These are phyloP conservation scores for Cercophora samala DNA, from an alignment of 495 filamentous ascomycete genomes.

Conservation along the genomic window DNA sequence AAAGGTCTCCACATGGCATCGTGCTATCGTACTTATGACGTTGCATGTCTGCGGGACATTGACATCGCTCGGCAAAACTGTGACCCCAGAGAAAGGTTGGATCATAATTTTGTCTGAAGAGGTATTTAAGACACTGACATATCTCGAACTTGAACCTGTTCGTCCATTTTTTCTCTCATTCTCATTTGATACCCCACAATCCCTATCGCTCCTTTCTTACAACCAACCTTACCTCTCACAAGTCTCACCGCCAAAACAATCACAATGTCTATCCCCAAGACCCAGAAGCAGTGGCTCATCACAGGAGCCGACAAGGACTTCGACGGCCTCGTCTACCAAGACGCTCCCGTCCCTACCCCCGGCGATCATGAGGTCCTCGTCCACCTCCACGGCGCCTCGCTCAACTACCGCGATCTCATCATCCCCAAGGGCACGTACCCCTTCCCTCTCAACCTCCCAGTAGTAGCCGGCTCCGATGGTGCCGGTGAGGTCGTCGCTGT, in stretches of 20 bases:
- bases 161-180: neutral
- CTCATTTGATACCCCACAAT: neutral
- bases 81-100: neutral
- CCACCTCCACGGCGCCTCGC: conserved; percentile 67
- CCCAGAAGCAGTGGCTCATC: conserved; percentile 65
- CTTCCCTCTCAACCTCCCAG: conserved; percentile 54
- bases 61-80: neutral
- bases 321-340: conserved; percentile 56
- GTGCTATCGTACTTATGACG: conserved; percentile 6
- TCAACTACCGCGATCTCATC: conserved; percentile 81
- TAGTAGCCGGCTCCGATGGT: conserved; percentile 75
- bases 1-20: neutral
- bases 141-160: neutral
- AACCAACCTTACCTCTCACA: neutral
- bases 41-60: neutral
- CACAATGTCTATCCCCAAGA: conserved; percentile 37
- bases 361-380: conserved; percentile 71
- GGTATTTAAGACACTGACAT: neutral
- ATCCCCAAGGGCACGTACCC: conserved; percentile 57
- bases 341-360: conserved; percentile 54
- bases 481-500: conserved; percentile 68
- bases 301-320: conserved; percentile 54
- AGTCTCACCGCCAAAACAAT: neutral
- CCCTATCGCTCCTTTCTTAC: neutral
- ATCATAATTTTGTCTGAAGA: neutral